These are phyloP conservation scores for Talaromyces sp. DNA, from an alignment of 2,329 filamentous ascomycete species.

Conservation along the genomic window DNA sequence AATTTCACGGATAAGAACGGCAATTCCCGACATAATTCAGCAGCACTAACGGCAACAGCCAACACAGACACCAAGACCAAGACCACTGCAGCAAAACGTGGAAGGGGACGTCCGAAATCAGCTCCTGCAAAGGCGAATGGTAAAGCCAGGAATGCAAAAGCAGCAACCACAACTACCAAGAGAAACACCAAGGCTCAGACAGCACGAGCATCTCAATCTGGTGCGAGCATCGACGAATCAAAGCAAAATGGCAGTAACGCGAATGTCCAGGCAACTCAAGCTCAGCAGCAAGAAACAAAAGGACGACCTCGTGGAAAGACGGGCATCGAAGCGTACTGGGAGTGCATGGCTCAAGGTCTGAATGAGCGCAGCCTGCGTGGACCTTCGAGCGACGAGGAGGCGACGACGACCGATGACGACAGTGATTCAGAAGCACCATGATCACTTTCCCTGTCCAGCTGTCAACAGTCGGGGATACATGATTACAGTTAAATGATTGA, in stretches of 20 bases:
- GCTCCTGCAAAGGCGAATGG: neutral
- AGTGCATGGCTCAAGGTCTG: neutral
- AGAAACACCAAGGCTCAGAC: neutral
- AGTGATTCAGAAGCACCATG: neutral
- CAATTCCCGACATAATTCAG: neutral
- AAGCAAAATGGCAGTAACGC: neutral
- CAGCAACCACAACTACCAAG: neutral
- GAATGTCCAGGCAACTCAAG: neutral
- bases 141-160: neutral
- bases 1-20: neutral
- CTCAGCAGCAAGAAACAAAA: neutral
- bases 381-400: constrained; percentile 4
- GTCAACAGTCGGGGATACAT: neutral
- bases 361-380: neutral
- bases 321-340: neutral
- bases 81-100: neutral
- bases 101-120: neutral
- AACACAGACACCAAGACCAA: no score
- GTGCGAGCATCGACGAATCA: neutral
- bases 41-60: neutral
- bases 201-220: neutral
- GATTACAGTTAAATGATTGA: neutral
- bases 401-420: neutral
- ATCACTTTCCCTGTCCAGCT: neutral
- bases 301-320: neutral